Base-by-base conservation (phyloP, 306 rosid genomes). In the Ochetophila trinervis region DNA sequence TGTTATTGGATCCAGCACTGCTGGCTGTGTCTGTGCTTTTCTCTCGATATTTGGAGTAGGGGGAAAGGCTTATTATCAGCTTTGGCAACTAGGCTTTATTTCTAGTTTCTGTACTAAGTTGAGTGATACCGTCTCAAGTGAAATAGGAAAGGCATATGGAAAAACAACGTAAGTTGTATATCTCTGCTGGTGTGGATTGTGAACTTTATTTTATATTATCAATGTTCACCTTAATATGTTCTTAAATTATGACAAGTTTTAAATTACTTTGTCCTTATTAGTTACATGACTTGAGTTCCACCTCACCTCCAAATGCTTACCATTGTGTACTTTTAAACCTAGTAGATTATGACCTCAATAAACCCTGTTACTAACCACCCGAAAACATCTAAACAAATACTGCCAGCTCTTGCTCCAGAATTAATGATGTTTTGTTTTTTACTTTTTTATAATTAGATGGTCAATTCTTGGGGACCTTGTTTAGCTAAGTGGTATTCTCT, bases 41-140 rank as follows among this genome's bases (percentile, higher is more conserved):
- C 88, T 94, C 35, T 53, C 86, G 1, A 90, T 94, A 71, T 80
- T 64, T 68, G 75, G 78, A 65, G 83, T 78, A 34, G 96, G 99
- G 63, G 99, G 97, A 44, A 67, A 66, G 47, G 80, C 90, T 12
- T 86, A 75, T 74, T 51, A 79, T 27, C 85, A 60, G 74, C 86
- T 94, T 35, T 94, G 96, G 96, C 85, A 74, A 49, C 91, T 94
- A 22, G 99, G 97, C 10, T 94, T 94, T 75, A 95, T 88, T 71
- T 90, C 99, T 68, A 90, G 99, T 76, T 94, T 94, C 71, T 94
- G 96, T 63, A 90, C 97, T n/a, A 94, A 94, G 84, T 73, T 90
- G 87, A 88, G 87, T 51, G 99, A 94, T 73, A 94, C 99, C 12
- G 90, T 90, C 71, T 86, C 99, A n/a, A 94, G 99, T 68, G 97